phyloP scores from a whole-genome alignment of 108 stramenopile species.

The Cyclotella kingstonii region DNA sequence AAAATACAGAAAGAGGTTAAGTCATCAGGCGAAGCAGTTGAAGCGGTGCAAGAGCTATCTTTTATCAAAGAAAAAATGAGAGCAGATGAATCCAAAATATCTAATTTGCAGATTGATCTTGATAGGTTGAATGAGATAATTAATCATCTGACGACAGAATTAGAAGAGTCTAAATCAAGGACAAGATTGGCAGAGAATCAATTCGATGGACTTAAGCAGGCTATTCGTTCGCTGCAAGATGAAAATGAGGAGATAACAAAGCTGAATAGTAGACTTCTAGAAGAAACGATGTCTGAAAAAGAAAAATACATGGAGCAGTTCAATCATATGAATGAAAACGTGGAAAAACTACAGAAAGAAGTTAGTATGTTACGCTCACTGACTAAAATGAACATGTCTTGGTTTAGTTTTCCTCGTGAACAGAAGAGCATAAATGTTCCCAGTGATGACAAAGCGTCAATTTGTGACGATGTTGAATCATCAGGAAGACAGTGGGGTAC shows the following conservation, averaged over 20 bases:
- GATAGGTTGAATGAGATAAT: conserved; percentile 49
- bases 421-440: conserved; percentile 14
- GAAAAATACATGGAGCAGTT: conserved; percentile 66
- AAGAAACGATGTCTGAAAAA: conserved; percentile 64
- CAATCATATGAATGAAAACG: conserved; percentile 70
- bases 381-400: conserved; percentile 31
- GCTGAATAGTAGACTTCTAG: conserved; percentile 54
- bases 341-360: conserved; percentile 67
- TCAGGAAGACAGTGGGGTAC: conserved; percentile 44
- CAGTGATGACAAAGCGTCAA: conserved; percentile 2
- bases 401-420: conserved; percentile 48
- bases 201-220: conserved; percentile 75
- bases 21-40: conserved; percentile 37
- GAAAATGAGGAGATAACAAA: conserved; percentile 71
- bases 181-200: conserved; percentile 78
- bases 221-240: conserved; percentile 67
- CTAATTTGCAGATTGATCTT: conserved; percentile 47
- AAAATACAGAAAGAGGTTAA: conserved; percentile 50
- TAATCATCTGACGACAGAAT: conserved; percentile 56
- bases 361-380: conserved; percentile 53
- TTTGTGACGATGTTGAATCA: conserved; percentile 9
- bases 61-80: conserved; percentile 45
- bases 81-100: conserved; percentile 53
- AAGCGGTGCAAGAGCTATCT: conserved; percentile 49
- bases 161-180: conserved; percentile 59